Base-by-base conservation (phyloP, 768 basidiomycete species). In the Kondoa subrosea region DNA sequence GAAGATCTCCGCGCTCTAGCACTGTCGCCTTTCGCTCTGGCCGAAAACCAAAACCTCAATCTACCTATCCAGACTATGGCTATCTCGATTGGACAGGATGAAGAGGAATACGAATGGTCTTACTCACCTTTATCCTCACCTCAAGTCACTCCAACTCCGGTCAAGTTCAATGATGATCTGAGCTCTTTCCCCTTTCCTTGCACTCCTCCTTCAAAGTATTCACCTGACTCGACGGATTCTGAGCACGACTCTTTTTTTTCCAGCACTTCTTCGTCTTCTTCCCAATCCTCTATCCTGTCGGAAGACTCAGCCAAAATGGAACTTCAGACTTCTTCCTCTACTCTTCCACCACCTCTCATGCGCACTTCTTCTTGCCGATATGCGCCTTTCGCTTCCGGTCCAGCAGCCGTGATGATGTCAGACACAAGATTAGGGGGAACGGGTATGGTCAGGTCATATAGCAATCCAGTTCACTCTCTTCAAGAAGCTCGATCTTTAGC, bases 331-430 rank as follows among this genome's bases (percentile, higher is more conserved):
- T 50, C 40, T 50, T 50, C 40, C 40, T 50, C 40, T 3, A 27
- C 4, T 16, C 3, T 32, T n/a, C 14, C 61, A 3, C 27, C 30
- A 32, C 61, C 61, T 32, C n/a, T 63, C 2, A 14, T 15, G 16
- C 61, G 61, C 61, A 16, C 30, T 8, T 63, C 61, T 32, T 27
- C 29, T 32, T 63, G 61, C 61, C 61, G 61, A 27, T 63, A 63
- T 31, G 61, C 61, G n/a, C 12, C 16, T 8, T 50, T 50, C 40
- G 12, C 40, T 21, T 50, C 40, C 21, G 40, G 40, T 21, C 40
- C 40, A 50, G 40, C 40, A 50, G 40, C 40, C 8, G 40, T 50
- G 21, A 50, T 50, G 40, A 50, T 50, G 40, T 8, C 8, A 8
- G 40, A 50, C 40, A 8, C 12, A 8, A 21, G 25, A 14, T 8